Conservation (phyloP, 441 rosid species). For the Populus hybrid region DNA sequence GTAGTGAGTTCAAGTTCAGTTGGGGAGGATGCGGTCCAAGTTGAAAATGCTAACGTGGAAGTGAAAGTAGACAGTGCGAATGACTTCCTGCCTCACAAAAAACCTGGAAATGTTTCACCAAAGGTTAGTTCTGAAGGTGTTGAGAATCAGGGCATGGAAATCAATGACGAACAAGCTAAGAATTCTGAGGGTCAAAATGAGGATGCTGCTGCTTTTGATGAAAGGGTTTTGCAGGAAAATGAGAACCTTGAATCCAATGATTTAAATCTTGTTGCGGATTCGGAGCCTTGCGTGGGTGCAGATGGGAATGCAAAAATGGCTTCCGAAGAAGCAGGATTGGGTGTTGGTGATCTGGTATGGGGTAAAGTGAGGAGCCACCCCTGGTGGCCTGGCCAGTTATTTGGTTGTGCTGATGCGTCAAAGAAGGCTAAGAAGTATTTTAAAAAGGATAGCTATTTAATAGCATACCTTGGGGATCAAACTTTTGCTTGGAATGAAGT, state of each 20-base stretch:
- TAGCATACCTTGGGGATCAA: too few species aligned
- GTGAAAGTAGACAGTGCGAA: too few species aligned
- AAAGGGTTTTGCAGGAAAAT: slow-evolving; percentile 4
- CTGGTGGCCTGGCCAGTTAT: too few species aligned
- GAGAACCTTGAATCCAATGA: slow-evolving; percentile 11
- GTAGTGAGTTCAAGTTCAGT: too few species aligned
- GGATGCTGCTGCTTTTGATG: not conserved
- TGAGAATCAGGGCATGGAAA: slow-evolving; percentile 24
- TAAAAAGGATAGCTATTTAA: not conserved
- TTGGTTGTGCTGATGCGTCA: too few species aligned
- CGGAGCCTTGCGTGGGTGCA: not conserved
- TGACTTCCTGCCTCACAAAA: not conserved
- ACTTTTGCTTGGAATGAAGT: too few species aligned
- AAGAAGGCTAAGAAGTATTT: too few species aligned
- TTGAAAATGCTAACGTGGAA: not conserved
- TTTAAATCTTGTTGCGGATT: slow-evolving; percentile 26
- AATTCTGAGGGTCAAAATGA: not conserved
- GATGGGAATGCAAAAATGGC: slow-evolving; percentile 11
- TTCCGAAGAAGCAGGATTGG: slow-evolving; percentile 17
- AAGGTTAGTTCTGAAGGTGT: slow-evolving; percentile 9
- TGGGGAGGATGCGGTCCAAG: not conserved
- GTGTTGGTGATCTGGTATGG: slow-evolving; percentile 72
- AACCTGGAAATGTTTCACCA: not conserved
- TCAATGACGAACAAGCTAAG: slow-evolving; percentile 14
- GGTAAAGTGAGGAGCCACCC: slow-evolving; percentile 26